Base-by-base conservation (phyloP, 345 rosid species). In the Clausena lansium region DNA sequence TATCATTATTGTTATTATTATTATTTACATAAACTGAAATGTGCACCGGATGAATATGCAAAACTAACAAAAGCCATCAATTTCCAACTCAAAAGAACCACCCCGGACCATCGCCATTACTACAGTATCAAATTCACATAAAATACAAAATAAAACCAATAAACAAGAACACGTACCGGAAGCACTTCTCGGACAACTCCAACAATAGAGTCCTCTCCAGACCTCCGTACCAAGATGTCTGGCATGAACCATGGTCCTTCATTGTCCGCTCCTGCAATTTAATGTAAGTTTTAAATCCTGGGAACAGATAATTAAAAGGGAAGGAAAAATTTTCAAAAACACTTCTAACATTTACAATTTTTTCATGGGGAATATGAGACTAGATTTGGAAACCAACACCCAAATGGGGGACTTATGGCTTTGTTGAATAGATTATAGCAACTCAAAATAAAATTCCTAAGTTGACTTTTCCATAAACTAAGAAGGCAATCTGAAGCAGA, bases 231-330 rank as follows among this genome's bases (percentile, higher is more conserved):
- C 87, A 94, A 79, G 73, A 96, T 92, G 81, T 96, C 98, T 19
- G 98, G 93, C 87, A 94, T 87, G 83, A 88, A 87, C 94, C 96
- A 90, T 20, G 94, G 88, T 50, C 94, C 94, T 73, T 96, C 97
- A 59, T 79, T 85, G 74, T 94, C 97, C 13, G 91, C 91, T 77
- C 97, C 98, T 95, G 91, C 79, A 82, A 52, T 24, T 33, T 9
- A 70, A 57, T 35, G 28, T 15, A 45, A 45, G 1, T 27, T 30
- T 60, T 74, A 50, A 68, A 20, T 50, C 67, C 24, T 35, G 1
- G 62, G 11, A 24, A 25, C 19, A 20, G n/a, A 60, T 55, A 59
- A 74, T 39, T 38, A 50, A 41, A 67, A 6, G 28, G 47, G 2
- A 7, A 19, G 35, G 17, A 45, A 45, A 17, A 45, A 57, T 5